Evolutionary conservation across 2,329 filamentous ascomycete species (phyloP).

Genomic region (Pseudofabraea citricarpa): DNA sequence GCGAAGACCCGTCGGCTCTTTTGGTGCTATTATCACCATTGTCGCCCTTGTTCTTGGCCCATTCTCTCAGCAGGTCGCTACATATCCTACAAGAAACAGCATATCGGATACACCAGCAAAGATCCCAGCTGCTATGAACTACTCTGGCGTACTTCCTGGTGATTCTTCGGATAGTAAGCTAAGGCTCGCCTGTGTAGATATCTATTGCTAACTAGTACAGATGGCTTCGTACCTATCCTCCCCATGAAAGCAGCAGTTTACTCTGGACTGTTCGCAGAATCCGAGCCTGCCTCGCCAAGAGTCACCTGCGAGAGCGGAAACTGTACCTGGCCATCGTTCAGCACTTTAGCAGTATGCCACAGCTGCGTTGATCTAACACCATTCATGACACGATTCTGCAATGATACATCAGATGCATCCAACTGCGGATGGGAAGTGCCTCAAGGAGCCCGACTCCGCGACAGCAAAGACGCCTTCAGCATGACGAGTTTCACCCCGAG

Average conservation of each 20-base stretch:
- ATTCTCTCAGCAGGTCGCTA: constrained; percentile 2
- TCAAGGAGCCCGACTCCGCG: background rate
- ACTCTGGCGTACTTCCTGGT: background rate
- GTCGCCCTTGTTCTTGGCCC: background rate
- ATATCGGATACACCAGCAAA: background rate
- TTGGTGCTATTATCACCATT: constrained; percentile 1
- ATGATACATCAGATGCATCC: background rate
- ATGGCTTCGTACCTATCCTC: constrained; percentile 1
- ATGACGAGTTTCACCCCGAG: constrained; percentile 1
- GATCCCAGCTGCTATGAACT: background rate
- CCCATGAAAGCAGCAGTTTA: constrained; percentile 1
- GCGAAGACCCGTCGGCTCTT: background rate
- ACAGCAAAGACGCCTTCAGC: constrained; percentile 2
- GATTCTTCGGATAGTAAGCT: background rate
- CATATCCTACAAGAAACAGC: background rate
- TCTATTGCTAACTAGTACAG: background rate
- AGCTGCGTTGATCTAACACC: background rate
- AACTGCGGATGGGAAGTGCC: constrained; percentile 1
- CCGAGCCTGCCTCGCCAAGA: background rate
- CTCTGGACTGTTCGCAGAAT: background rate
- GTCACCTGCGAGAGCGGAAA: background rate
- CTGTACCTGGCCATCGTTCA: background rate
- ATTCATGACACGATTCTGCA: background rate
- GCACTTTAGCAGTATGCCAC: background rate
- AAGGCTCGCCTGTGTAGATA: background rate